These are phyloP conservation scores for Fusarium praegraminearum DNA, from an alignment of 2,329 filamentous ascomycete species.

Conservation along the genomic window DNA sequence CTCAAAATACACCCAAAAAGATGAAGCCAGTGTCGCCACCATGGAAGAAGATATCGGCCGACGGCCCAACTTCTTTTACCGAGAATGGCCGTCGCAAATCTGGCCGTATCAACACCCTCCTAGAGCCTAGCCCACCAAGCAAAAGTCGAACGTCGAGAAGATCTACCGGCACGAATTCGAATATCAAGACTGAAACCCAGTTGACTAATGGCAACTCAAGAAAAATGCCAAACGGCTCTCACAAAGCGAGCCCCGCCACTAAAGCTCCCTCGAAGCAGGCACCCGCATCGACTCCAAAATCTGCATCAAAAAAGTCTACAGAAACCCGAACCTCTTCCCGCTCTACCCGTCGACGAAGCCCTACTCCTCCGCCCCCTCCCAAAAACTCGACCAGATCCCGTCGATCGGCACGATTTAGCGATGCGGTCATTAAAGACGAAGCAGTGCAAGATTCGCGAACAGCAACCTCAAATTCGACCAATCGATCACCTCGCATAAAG, in stretches of 20 bases:
- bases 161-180: conserved; percentile 52
- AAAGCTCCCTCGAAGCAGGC: conserved; percentile 44
- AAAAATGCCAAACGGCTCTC: conserved; percentile 45
- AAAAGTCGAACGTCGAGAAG: conserved; percentile 66
- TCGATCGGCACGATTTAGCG: conserved; percentile 57
- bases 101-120: conserved; percentile 70
- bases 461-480: conserved; percentile 38
- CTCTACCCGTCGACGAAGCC: conserved; percentile 55
- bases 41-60: conserved; percentile 88
- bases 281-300: conserved; percentile 48
- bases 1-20: conserved; percentile 56
- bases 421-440: conserved; percentile 42
- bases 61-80: conserved; percentile 88
- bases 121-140: conserved; percentile 63
- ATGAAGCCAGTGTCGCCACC: conserved; percentile 77
- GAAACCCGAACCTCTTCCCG: conserved; percentile 51
- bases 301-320: conserved; percentile 48
- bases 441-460: conserved; percentile 28
- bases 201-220: conserved; percentile 44
- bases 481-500: conserved; percentile 61
- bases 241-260: conserved; percentile 45
- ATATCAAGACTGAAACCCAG: conserved; percentile 47
- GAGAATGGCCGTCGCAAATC: conserved; percentile 78
- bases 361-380: conserved; percentile 56
- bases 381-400: conserved; percentile 59